phyloP scores from a whole-genome alignment of 2,329 filamentous ascomycete species.

The Talaromyces sp. region DNA sequence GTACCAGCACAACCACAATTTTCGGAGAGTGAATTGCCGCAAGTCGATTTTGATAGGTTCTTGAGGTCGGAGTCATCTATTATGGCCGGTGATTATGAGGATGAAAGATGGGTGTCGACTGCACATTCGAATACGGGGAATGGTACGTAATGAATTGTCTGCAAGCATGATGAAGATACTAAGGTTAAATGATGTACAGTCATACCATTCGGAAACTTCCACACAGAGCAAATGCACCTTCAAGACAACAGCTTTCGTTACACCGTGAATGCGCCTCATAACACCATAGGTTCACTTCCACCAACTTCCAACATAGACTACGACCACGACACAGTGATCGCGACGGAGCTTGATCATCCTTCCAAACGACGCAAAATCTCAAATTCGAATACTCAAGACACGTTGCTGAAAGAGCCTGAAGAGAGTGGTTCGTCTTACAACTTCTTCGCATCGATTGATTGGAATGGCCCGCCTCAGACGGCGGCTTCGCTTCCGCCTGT shows the following conservation, averaged over 20 bases:
- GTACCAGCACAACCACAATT: neutral
- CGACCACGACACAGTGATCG: neutral
- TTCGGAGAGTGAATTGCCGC: constrained; percentile 24
- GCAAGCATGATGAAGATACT: too few species aligned
- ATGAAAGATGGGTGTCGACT: constrained; percentile 35
- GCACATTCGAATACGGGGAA: constrained; percentile 31
- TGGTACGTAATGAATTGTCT: constrained; percentile 1
- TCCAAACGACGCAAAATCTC: constrained; percentile 16
- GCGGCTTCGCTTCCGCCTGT: neutral
- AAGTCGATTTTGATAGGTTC: constrained; percentile 39
- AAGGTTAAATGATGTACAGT: neutral
- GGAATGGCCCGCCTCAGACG: neutral
- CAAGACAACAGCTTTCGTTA: constrained; percentile 2
- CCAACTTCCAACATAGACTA: constrained; percentile 1
- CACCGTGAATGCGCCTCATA: neutral
- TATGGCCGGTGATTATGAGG: constrained; percentile 21
- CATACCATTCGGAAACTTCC: neutral
- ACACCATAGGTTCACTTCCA: neutral
- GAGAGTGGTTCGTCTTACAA: constrained; percentile 14
- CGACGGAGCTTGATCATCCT: constrained; percentile 7
- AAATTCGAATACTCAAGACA: constrained; percentile 14
- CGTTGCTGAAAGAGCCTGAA: neutral
- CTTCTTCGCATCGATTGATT: constrained; percentile 14
- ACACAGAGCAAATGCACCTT: neutral
- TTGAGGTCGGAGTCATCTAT: constrained; percentile 32